Evolutionary conservation across 2,329 filamentous ascomycete species (phyloP).

Genomic region (Ceratocystis colombiana): DNA sequence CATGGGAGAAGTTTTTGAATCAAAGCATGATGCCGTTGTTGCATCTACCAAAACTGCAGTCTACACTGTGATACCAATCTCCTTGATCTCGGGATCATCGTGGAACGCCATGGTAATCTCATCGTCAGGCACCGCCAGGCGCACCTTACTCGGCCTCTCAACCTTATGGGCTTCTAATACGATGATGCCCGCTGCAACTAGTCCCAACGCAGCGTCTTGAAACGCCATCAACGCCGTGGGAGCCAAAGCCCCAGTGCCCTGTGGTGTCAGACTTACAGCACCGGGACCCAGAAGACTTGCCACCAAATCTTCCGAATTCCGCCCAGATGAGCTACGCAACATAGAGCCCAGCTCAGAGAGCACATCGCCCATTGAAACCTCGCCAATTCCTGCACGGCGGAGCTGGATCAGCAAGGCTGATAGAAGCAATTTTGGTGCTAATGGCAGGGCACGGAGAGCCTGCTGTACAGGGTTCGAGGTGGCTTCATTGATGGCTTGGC

Average conservation of each 20-base stretch:
- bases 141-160: slow-evolving; percentile 77
- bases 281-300: slow-evolving; percentile 22
- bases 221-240: slow-evolving; percentile 31
- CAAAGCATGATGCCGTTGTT: too few relatives aligned
- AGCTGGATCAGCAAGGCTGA: slow-evolving; percentile 69
- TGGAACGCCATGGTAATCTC: slow-evolving; percentile 80
- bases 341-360: slow-evolving; percentile 54
- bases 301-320: slow-evolving; percentile 23
- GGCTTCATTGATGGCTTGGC: slow-evolving; percentile 88
- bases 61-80: slow-evolving; percentile 52
- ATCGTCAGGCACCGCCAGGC: slow-evolving; percentile 78
- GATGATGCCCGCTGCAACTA: slow-evolving; percentile 79
- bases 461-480: slow-evolving; percentile 88
- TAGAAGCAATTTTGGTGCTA: slow-evolving; percentile 75
- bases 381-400: slow-evolving; percentile 71
- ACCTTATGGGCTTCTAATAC: slow-evolving; percentile 71
- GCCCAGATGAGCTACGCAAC: slow-evolving; percentile 23
- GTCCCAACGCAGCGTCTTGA: slow-evolving; percentile 60
- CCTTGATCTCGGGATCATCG: slow-evolving; percentile 78
- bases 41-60: background rate
- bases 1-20: too few relatives aligned
- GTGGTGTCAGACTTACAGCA: slow-evolving; percentile 1
- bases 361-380: slow-evolving; percentile 81
- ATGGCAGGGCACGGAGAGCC: slow-evolving; percentile 69
- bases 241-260: slow-evolving; percentile 22